phyloP scores from a whole-genome alignment of 2,329 filamentous ascomycete genomes.

The Teratosphaeria nubilosa region DNA sequence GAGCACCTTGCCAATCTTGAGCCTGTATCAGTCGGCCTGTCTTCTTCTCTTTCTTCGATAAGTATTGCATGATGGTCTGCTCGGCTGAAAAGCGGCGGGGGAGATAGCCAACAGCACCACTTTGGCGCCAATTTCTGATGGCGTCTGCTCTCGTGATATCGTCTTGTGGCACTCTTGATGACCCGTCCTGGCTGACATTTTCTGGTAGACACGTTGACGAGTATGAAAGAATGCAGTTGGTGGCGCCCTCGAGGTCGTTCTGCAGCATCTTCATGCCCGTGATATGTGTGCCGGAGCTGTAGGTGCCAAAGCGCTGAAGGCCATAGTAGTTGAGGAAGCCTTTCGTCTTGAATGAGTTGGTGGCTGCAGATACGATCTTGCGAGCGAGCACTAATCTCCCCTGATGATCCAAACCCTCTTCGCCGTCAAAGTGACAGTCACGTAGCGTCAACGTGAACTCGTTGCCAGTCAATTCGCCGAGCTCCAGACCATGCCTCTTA shows the following conservation, averaged over 20 bases:
- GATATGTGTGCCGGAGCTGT: conserved; percentile 72
- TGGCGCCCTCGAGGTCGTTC: conserved; percentile 69
- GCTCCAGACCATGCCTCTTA: conserved; percentile 57
- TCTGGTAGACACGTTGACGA: conserved; percentile 52
- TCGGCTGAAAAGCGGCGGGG: conserved; percentile 79
- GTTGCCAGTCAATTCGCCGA: conserved; percentile 80
- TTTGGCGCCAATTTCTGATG: conserved; percentile 60
- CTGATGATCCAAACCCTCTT: conserved; percentile 21
- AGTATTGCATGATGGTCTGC: conserved; percentile 64
- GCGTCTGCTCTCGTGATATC: conserved; percentile 70
- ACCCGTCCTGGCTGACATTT: conserved; percentile 30
- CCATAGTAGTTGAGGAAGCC: conserved; percentile 98
- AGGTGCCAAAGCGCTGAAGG: conserved; percentile 91
- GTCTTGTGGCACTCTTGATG: conserved; percentile 52
- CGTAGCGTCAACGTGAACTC: conserved; percentile 88
- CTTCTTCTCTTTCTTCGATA: conserved; percentile 40
- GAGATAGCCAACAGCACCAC: conserved; percentile 55
- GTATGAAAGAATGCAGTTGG: conserved; percentile 67
- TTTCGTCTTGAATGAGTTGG: conserved; percentile 57
- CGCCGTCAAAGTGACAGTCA: conserved; percentile 58
- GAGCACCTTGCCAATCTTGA: conserved; percentile 69
- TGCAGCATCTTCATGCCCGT: conserved; percentile 77
- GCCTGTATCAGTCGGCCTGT: conserved; percentile 38
- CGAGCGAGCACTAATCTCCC: conserved; percentile 37
- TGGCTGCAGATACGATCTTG: conserved; percentile 45